A percentile compares a stretch with the other conserved stretches of the same genome.
phyloP scores from a whole-genome alignment of 2,329 filamentous ascomycete genomes.

The Ophiocordyceps camponoti-leonardi region DNA sequence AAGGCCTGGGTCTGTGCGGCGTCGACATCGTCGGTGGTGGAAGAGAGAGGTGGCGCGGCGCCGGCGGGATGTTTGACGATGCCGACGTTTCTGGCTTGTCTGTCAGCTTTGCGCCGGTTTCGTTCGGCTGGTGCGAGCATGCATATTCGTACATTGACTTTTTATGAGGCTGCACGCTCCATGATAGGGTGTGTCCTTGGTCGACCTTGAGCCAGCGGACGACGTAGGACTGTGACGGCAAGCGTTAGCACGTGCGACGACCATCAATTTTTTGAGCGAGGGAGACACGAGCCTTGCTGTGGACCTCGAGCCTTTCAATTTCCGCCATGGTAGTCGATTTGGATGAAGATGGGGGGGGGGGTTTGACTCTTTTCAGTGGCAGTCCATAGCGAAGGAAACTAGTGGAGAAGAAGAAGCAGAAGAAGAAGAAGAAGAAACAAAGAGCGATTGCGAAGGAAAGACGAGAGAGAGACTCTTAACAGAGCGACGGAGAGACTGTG shows the following conservation, averaged over 20 bases:
- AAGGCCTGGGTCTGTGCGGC: slow-evolving; percentile 24
- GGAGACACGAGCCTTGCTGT: slow-evolving; percentile 60
- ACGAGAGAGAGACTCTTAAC: too few species aligned
- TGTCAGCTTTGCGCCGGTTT: slow-evolving; percentile 4
- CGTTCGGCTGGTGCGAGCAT: neutral
- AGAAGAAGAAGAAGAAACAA: neutral
- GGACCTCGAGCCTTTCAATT: slow-evolving; percentile 92
- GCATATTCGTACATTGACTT: slow-evolving; percentile 56
- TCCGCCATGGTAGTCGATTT: slow-evolving; percentile 56
- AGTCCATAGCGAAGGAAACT: neutral
- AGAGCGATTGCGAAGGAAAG: too few species aligned
- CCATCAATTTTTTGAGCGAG: neutral
- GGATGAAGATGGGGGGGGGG: neutral
- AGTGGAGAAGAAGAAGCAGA: neutral
- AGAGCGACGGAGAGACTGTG: too few species aligned
- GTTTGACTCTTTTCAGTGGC: neutral
- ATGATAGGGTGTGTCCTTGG: slow-evolving; percentile 81
- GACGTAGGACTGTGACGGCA: slow-evolving; percentile 63
- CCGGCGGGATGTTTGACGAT: slow-evolving; percentile 92
- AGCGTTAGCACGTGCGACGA: neutral
- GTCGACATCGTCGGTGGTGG: slow-evolving; percentile 25
- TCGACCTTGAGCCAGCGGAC: slow-evolving; percentile 93
- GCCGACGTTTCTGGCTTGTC: slow-evolving; percentile 61
- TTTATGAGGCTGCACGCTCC: slow-evolving; percentile 95
- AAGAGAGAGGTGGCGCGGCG: slow-evolving; percentile 30